Conservation (phyloP, 768 basidiomycete species). For the Leucocoprinus leucothites region DNA sequence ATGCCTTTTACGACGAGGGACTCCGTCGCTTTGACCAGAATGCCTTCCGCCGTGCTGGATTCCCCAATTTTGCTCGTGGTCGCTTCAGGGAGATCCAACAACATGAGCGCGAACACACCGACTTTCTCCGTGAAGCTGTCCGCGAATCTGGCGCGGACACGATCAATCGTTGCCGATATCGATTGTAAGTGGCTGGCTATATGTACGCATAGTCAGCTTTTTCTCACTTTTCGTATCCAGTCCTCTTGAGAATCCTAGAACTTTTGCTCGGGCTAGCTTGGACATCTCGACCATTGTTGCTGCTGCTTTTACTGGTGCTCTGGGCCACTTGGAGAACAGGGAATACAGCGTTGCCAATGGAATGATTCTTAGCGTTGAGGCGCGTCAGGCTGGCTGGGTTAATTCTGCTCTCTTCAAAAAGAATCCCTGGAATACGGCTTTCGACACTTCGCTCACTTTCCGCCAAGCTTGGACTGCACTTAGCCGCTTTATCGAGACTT, state of each 20-base stretch:
- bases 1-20: slow-evolving; percentile 37
- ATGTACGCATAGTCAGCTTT: not conserved
- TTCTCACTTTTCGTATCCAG: not conserved
- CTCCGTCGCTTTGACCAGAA: slow-evolving; percentile 37
- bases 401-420: slow-evolving; percentile 43
- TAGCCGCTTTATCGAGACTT: slow-evolving; percentile 45
- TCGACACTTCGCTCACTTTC: slow-evolving; percentile 45
- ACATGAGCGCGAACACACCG: slow-evolving; percentile 33
- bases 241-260: not conserved
- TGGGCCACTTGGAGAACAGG: slow-evolving; percentile 41
- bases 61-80: slow-evolving; percentile 41
- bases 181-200: slow-evolving; percentile 39
- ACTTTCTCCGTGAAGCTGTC: slow-evolving; percentile 35
- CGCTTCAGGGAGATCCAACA: slow-evolving; percentile 46
- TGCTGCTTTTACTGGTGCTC: slow-evolving; percentile 58
- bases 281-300: slow-evolving; percentile 55
- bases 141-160: slow-evolving; percentile 35
- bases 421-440: slow-evolving; percentile 55
- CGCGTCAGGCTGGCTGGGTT: slow-evolving; percentile 65
- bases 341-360: slow-evolving; percentile 51
- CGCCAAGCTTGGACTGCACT: slow-evolving; percentile 39
- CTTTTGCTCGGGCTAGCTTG: slow-evolving; percentile 25
- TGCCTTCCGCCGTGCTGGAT: slow-evolving; percentile 42
- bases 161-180: slow-evolving; percentile 55
- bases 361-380: slow-evolving; percentile 57